These are phyloP conservation scores for Dothistroma pini DNA, from an alignment of 2,329 filamentous ascomycete species.

Conservation along the genomic window DNA sequence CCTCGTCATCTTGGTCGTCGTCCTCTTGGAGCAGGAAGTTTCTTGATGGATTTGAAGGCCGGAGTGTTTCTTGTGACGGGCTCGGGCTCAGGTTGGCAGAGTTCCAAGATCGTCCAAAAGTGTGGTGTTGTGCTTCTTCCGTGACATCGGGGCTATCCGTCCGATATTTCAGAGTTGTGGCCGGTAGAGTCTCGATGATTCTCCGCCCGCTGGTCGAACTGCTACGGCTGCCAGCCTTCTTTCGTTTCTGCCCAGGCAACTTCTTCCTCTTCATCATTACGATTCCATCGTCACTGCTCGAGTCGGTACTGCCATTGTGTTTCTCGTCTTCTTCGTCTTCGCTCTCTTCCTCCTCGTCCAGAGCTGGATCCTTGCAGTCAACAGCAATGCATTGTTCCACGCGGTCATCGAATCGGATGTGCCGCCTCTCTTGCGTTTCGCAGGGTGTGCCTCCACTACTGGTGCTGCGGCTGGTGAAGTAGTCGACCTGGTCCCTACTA, in stretches of 20 bases:
- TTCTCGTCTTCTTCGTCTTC: slow-evolving; percentile 38
- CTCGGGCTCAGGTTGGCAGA: slow-evolving; percentile 59
- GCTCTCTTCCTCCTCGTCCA: slow-evolving; percentile 55
- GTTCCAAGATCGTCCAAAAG: slow-evolving; percentile 42
- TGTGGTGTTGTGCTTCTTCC: slow-evolving; percentile 35
- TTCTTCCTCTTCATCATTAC: slow-evolving; percentile 73
- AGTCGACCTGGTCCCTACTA: slow-evolving; percentile 60
- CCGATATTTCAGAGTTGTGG: slow-evolving; percentile 81
- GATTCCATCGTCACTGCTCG: slow-evolving; percentile 65
- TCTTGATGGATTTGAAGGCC: slow-evolving; percentile 64
- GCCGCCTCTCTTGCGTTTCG: slow-evolving; percentile 62
- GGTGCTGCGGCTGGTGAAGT: slow-evolving; percentile 58
- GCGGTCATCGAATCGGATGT: slow-evolving; percentile 95
- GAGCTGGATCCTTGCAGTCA: slow-evolving; percentile 76
- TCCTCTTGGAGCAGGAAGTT: slow-evolving; percentile 50
- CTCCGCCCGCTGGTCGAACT: slow-evolving; percentile 59
- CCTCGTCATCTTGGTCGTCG: slow-evolving; percentile 21
- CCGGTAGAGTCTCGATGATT: slow-evolving; percentile 82
- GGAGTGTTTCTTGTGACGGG: slow-evolving; percentile 76
- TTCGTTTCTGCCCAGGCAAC: slow-evolving; percentile 46
- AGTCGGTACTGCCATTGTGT: slow-evolving; percentile 46
- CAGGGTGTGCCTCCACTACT: slow-evolving; percentile 65
- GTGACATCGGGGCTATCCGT: slow-evolving; percentile 66
- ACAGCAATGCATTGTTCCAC: slow-evolving; percentile 95
- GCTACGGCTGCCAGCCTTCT: slow-evolving; percentile 46